These are phyloP conservation scores for Cercis canadensis DNA, from an alignment of 306 rosid species.

Conservation along the genomic window DNA sequence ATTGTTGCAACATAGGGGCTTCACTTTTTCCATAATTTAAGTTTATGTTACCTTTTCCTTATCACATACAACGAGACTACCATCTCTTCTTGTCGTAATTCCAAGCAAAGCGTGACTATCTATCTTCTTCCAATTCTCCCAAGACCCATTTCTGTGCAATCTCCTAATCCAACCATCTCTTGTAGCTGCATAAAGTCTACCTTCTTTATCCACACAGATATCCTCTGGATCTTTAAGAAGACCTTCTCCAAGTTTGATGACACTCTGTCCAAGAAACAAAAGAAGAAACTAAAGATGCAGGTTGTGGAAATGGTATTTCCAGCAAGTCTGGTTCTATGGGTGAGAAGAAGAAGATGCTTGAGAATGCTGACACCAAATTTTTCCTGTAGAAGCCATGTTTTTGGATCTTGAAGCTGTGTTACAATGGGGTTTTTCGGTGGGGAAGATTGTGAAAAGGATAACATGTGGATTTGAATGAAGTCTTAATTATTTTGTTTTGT, in stretches of 20 bases:
- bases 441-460: too few species aligned
- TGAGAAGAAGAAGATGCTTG: not conserved
- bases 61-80: constrained; percentile 51
- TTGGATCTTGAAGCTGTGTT: not conserved
- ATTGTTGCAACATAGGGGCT: not conserved
- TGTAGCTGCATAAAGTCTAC: too few species aligned
- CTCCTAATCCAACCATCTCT: too few species aligned
- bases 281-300: not conserved
- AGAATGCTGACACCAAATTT: constrained; percentile 25
- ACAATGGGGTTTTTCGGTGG: not conserved
- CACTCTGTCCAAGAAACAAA: constrained; percentile 31
- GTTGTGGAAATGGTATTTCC: too few species aligned
- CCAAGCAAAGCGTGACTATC: constrained; percentile 35
- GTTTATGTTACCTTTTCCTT: constrained; percentile 38
- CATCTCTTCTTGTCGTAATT: constrained; percentile 37
- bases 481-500: too few species aligned
- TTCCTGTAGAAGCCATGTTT: constrained; percentile 26
- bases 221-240: too few species aligned
- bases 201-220: too few species aligned
- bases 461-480: too few species aligned
- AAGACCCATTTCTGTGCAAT: too few species aligned
- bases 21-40: not conserved
- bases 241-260: constrained; percentile 72
- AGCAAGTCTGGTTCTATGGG: too few species aligned
- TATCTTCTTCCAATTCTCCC: too few species aligned